phyloP scores from a whole-genome alignment of 23 red algal genomes.

The Cyanidiococcus yangmingshanensis region DNA sequence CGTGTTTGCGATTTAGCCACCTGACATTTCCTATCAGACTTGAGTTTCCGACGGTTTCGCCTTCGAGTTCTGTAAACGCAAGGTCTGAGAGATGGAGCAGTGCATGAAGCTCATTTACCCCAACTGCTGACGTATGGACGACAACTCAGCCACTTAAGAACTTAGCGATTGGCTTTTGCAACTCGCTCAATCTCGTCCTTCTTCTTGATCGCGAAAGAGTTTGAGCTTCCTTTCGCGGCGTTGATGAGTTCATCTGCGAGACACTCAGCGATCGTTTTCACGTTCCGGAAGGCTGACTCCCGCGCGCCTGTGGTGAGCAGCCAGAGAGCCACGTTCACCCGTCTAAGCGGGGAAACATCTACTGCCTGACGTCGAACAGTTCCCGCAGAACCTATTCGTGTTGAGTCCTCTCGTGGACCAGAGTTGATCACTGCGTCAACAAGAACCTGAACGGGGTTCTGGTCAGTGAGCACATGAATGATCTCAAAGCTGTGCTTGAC shows the following conservation, averaged over 20 bases:
- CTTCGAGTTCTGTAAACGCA: too few species aligned
- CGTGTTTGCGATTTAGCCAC: too few species aligned
- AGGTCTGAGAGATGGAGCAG: too few species aligned
- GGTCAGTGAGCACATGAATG: constrained; percentile 93
- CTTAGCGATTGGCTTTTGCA: constrained; percentile 88
- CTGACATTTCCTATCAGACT: too few species aligned
- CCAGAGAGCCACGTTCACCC: constrained; percentile 89
- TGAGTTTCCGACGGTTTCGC: too few species aligned
- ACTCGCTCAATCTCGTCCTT: constrained; percentile 99
- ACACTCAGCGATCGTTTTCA: constrained; percentile 99
- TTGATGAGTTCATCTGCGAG: constrained; percentile 99
- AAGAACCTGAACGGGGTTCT: constrained; percentile 94
- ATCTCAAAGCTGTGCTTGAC: constrained; percentile 99
- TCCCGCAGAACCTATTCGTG: constrained; percentile 91
- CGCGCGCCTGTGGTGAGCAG: constrained; percentile 94
- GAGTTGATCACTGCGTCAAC: constrained; percentile 95
- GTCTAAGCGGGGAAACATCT: constrained; percentile 94
- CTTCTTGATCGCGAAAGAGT: constrained; percentile 99
- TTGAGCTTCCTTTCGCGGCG: constrained; percentile 90
- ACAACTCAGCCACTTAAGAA: too few species aligned
- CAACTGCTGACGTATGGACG: too few species aligned
- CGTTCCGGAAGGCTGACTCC: constrained; percentile 88
- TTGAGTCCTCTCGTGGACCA: constrained; percentile 95
- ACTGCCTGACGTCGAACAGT: constrained; percentile 98
- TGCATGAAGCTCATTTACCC: too few species aligned